Conservation (phyloP, 169 alveolate genomes). For the Cryptosporidium meleagridis region DNA sequence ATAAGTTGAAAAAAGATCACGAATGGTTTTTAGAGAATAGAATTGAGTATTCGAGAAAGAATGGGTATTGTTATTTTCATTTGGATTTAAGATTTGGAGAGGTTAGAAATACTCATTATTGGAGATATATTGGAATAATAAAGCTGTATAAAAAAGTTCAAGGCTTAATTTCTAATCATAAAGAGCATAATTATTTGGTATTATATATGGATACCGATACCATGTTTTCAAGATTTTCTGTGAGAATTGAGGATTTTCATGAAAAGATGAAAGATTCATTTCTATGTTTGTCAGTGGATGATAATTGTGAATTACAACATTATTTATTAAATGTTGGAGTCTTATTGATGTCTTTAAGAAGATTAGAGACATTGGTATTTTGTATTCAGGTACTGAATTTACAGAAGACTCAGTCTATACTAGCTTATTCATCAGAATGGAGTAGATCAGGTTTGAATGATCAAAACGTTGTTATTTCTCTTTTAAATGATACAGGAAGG, state of each 20-base stretch:
- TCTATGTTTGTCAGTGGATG: conserved; percentile 43
- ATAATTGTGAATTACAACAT: conserved; percentile 14
- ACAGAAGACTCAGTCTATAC: conserved; percentile 33
- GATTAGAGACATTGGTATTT: conserved; percentile 34
- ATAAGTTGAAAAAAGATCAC: conserved; percentile 30
- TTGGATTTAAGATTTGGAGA: conserved; percentile 1
- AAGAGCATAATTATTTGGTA: not conserved
- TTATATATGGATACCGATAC: conserved; percentile 66
- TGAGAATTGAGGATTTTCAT: conserved; percentile 18
- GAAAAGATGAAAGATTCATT: not conserved
- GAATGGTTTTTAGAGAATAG: conserved; percentile 47
- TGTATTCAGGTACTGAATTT: conserved; percentile 23
- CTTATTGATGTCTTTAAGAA: conserved; percentile 23
- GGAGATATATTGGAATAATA: conserved; percentile 67
- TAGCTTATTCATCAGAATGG: conserved; percentile 43
- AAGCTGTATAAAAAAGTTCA: conserved; percentile 5
- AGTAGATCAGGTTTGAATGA: conserved; percentile 65
- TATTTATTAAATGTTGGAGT: conserved; percentile 59
- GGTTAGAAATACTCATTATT: conserved; percentile 23
- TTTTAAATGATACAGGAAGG: conserved; percentile 51
- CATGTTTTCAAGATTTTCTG: conserved; percentile 30
- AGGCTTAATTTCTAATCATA: not conserved
- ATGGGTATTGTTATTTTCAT: conserved; percentile 57
- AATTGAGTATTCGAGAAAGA: conserved; percentile 13
- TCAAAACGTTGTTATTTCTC: conserved; percentile 38